phyloP scores from a whole-genome alignment of 192 early-diverging fungal species.

The Jimgerdemannia lactiflua region DNA sequence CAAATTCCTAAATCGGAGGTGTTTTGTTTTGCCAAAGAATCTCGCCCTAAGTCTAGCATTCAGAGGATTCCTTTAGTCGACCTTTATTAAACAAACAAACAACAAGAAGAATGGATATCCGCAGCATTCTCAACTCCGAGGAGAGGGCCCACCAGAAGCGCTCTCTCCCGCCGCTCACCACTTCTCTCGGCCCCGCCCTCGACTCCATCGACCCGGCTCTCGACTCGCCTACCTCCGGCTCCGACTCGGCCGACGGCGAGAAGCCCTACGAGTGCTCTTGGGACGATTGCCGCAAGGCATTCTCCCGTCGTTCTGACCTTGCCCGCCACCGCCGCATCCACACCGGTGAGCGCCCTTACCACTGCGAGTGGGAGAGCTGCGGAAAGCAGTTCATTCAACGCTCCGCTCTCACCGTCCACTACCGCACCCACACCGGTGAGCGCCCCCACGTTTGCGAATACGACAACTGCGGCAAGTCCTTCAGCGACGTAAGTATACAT shows the following conservation, averaged over 20 bases:
- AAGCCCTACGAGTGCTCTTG: slow-evolving; percentile 42
- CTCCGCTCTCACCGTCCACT: slow-evolving; percentile 55
- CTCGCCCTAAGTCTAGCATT: neutral
- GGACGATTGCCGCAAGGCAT: slow-evolving; percentile 44
- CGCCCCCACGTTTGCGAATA: slow-evolving; percentile 63
- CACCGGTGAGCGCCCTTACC: slow-evolving; percentile 52
- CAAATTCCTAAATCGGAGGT: neutral
- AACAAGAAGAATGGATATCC: neutral
- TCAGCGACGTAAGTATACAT: slow-evolving; percentile 55
- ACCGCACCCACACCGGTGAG: slow-evolving; percentile 64
- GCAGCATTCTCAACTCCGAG: neutral
- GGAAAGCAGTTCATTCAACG: slow-evolving; percentile 60
- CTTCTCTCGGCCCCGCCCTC: neutral
- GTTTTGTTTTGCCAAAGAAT: neutral
- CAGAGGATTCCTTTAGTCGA: neutral
- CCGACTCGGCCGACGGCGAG: slow-evolving; percentile 8
- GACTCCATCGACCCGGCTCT: neutral
- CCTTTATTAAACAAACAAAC: neutral
- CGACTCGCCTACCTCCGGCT: neutral
- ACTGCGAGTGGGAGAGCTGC: slow-evolving; percentile 44
- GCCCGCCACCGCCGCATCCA: slow-evolving; percentile 56
- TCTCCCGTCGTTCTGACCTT: slow-evolving; percentile 53
- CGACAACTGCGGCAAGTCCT: slow-evolving; percentile 60
- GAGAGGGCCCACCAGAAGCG: neutral
- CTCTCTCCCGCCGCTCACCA: neutral